These are phyloP conservation scores for Oxytropis ochrocephala DNA, from an alignment of 306 rosid species.

Conservation along the genomic window DNA sequence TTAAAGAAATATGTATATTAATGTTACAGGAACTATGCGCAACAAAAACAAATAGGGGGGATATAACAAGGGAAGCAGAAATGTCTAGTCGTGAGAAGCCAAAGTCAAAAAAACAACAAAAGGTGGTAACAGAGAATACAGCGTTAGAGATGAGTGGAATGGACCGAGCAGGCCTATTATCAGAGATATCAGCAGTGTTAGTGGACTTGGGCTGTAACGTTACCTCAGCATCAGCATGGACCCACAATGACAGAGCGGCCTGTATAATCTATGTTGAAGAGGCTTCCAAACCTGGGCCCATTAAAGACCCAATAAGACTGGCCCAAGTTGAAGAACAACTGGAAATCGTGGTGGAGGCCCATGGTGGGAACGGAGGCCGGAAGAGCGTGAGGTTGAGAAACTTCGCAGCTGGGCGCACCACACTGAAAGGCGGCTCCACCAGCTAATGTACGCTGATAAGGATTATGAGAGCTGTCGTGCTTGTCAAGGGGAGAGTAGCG, in stretches of 20 bases:
- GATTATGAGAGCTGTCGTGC: slow-evolving; percentile 59
- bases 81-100: slow-evolving; percentile 1
- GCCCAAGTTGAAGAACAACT: slow-evolving; percentile 56
- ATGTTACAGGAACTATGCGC: slow-evolving; percentile 58
- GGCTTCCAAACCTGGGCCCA: slow-evolving; percentile 44
- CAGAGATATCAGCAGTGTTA: slow-evolving; percentile 66
- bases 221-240: slow-evolving; percentile 67
- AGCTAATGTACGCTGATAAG: slow-evolving; percentile 57
- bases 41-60: slow-evolving; percentile 33
- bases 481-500: slow-evolving; percentile 33
- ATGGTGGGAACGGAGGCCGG: slow-evolving; percentile 34
- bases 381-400: slow-evolving; percentile 47
- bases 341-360: slow-evolving; percentile 60
- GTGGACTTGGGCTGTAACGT: slow-evolving; percentile 53
- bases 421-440: slow-evolving; percentile 80
- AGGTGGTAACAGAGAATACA: slow-evolving; percentile 23
- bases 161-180: slow-evolving; percentile 71
- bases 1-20: background rate
- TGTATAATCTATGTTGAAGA: slow-evolving; percentile 60
- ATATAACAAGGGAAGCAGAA: slow-evolving; percentile 14
- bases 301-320: slow-evolving; percentile 41
- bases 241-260: slow-evolving; percentile 58
- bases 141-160: slow-evolving; percentile 64
- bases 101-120: background rate
- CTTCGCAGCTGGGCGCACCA: slow-evolving; percentile 46